Evolutionary conservation across 2,329 filamentous ascomycete species (phyloP).

Genomic region (Sporothrix dimorphospora): DNA sequence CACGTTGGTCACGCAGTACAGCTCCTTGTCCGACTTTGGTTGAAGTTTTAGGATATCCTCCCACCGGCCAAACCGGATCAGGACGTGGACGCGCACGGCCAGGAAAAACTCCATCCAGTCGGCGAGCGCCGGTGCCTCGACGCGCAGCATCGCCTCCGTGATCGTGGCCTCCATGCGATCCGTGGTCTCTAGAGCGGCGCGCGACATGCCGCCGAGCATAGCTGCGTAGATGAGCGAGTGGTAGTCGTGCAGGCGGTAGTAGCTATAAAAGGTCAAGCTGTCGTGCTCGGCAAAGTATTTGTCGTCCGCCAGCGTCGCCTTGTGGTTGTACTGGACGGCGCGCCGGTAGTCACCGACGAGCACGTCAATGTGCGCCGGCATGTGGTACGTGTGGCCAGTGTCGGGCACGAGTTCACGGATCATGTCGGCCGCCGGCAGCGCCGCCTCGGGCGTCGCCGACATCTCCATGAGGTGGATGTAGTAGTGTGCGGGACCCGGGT

Average conservation of each 20-base stretch:
- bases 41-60: slow-evolving; percentile 52
- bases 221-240: slow-evolving; percentile 41
- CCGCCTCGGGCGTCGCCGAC: slow-evolving; percentile 27
- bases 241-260: slow-evolving; percentile 52
- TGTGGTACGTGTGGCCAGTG: slow-evolving; percentile 30
- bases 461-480: slow-evolving; percentile 46
- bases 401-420: slow-evolving; percentile 31
- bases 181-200: slow-evolving; percentile 5
- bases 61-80: slow-evolving; percentile 61
- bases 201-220: slow-evolving; percentile 51
- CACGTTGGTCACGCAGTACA: slow-evolving; percentile 59
- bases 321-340: slow-evolving; percentile 31
- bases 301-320: slow-evolving; percentile 32
- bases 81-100: slow-evolving; percentile 55
- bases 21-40: slow-evolving; percentile 49
- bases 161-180: slow-evolving; percentile 26
- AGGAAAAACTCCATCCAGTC: slow-evolving; percentile 61
- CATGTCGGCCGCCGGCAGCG: slow-evolving; percentile 25
- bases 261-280: slow-evolving; percentile 58
- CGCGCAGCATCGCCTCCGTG: slow-evolving; percentile 23
- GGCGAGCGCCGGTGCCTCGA: slow-evolving; percentile 51
- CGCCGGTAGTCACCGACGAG: slow-evolving; percentile 32
- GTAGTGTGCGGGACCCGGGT: slow-evolving; percentile 68
- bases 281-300: slow-evolving; percentile 57
- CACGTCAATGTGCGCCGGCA: slow-evolving; percentile 32